A percentile compares a stretch with the other conserved stretches of the same genome.
Conservation (phyloP, 257 asterid genomes). For the Solanum pimpinellifolium region DNA sequence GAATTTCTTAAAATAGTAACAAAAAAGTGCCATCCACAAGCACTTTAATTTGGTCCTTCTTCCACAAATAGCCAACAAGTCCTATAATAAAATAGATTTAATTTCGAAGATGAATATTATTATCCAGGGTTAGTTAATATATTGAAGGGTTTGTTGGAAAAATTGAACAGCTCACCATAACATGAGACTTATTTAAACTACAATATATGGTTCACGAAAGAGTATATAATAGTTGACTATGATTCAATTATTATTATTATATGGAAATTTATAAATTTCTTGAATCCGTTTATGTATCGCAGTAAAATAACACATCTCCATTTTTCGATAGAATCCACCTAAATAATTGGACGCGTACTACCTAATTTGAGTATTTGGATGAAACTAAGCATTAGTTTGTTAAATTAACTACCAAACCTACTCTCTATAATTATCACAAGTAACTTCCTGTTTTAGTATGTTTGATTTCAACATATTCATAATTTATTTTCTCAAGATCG, state of each 20-base stretch:
- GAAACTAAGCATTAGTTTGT: background rate
- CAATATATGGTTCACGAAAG: background rate
- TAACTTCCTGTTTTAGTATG: background rate
- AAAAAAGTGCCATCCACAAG: conserved; percentile 17
- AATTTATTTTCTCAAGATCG: background rate
- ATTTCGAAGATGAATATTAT: background rate
- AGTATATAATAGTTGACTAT: background rate
- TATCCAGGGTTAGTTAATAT: background rate
- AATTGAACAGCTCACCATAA: conserved; percentile 29
- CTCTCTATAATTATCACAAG: background rate
- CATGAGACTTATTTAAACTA: background rate
- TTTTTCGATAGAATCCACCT: conserved; percentile 7
- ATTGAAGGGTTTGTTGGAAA: conserved; percentile 30
- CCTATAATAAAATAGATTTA: background rate
- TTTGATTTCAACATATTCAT: background rate
- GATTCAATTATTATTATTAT: background rate
- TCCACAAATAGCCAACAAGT: conserved; percentile 7
- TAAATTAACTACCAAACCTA: background rate
- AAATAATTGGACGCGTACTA: conserved; percentile 9
- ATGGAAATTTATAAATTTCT: no score
- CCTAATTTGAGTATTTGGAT: background rate
- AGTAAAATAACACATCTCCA: background rate
- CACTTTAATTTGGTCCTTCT: conserved; percentile 2
- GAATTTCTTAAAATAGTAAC: conserved; percentile 29
- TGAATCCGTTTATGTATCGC: no score